Percentiles rank a stretch among this genome's conserved stretches.
Conservation (phyloP, 129 eudicot species). For the Gnaphalium uliginosum region DNA sequence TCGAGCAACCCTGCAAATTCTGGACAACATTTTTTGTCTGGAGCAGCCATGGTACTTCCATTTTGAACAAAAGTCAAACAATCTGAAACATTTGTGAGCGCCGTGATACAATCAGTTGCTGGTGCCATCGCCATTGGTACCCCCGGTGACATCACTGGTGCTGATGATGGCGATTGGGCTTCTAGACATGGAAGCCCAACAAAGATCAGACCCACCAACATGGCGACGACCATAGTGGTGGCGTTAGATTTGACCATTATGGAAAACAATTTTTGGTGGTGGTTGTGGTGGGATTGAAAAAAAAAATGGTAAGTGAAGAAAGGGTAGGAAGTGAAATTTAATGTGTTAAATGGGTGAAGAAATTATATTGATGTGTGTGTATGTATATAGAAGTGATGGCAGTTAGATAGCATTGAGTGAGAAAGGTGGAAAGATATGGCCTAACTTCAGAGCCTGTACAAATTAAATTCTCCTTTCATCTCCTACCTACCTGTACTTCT, state of each 20-base stretch:
- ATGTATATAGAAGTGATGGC: slow-evolving; percentile 38
- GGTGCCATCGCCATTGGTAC: slow-evolving; percentile 30
- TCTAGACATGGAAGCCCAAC: slow-evolving; percentile 14
- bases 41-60: slow-evolving; percentile 38
- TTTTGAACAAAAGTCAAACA: slow-evolving; percentile 39
- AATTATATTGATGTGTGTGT: slow-evolving; percentile 22
- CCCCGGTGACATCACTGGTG: slow-evolving; percentile 28
- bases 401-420: slow-evolving; percentile 44
- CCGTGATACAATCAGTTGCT: slow-evolving; percentile 26
- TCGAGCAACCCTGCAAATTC: slow-evolving; percentile 47
- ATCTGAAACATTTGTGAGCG: slow-evolving; percentile 28
- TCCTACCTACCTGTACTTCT: slow-evolving; percentile 41
- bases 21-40: slow-evolving; percentile 43
- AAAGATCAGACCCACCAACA: slow-evolving; percentile 23
- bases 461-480: slow-evolving; percentile 45
- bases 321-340: slow-evolving; percentile 10
- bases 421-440: slow-evolving; percentile 42
- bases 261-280: neutral
- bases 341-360: slow-evolving; percentile 23
- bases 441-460: slow-evolving; percentile 39
- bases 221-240: slow-evolving; percentile 22
- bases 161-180: slow-evolving; percentile 36
- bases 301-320: neutral
- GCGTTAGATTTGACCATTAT: slow-evolving; percentile 31
- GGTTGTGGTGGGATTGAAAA: neutral